These are phyloP conservation scores for Tillandsia fasciculata DNA, from an alignment of 176 grass and related monocot species.

Conservation along the genomic window DNA sequence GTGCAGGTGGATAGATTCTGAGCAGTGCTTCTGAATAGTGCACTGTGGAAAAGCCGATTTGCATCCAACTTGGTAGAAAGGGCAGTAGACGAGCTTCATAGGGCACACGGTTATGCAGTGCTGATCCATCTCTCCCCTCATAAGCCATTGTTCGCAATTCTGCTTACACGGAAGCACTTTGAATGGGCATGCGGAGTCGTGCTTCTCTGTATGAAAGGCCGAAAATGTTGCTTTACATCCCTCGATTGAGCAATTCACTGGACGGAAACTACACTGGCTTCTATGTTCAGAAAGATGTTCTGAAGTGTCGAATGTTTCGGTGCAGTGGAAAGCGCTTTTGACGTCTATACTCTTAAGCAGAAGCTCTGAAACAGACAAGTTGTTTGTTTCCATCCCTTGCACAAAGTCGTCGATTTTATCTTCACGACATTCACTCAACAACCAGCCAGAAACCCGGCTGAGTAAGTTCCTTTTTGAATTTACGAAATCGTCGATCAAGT, in stretches of 20 bases:
- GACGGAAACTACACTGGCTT: slow-evolving; percentile 49
- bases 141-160: slow-evolving; percentile 39
- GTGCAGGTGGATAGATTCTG: slow-evolving; percentile 45
- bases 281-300: slow-evolving; percentile 39
- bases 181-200: slow-evolving; percentile 44
- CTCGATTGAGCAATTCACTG: slow-evolving; percentile 42
- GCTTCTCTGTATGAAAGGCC: slow-evolving; percentile 38
- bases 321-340: slow-evolving; percentile 68
- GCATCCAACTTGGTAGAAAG: slow-evolving; percentile 49
- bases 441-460: slow-evolving; percentile 70
- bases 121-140: slow-evolving; percentile 73
- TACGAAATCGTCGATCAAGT: slow-evolving; percentile 77
- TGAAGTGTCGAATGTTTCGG: slow-evolving; percentile 52
- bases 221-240: slow-evolving; percentile 51
- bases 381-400: slow-evolving; percentile 71
- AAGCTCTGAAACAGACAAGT: slow-evolving; percentile 47
- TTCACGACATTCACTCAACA: slow-evolving; percentile 63
- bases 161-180: slow-evolving; percentile 74
- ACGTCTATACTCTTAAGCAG: slow-evolving; percentile 72
- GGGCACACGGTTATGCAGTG: slow-evolving; percentile 81
- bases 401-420: slow-evolving; percentile 95
- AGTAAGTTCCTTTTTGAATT: slow-evolving; percentile 75
- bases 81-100: slow-evolving; percentile 79
- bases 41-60: slow-evolving; percentile 49
- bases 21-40: slow-evolving; percentile 46